Conservation (phyloP, 2,329 filamentous ascomycete species). For the Fusarium nurragi region DNA sequence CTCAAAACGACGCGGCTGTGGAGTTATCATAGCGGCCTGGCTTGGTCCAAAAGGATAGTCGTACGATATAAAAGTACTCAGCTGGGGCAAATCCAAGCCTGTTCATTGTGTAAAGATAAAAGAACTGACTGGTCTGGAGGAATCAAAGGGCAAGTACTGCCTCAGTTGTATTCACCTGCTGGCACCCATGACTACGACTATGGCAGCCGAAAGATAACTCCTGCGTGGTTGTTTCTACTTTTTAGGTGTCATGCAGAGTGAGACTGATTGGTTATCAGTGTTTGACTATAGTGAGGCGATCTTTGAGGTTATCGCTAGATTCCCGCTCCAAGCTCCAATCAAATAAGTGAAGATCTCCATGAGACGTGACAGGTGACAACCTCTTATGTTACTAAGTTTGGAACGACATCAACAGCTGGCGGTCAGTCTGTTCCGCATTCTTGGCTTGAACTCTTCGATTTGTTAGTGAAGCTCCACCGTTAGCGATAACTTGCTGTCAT, state of each 20-base stretch:
- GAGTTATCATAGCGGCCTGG: constrained; percentile 11
- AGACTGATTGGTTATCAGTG: not conserved
- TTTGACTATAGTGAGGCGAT: not conserved
- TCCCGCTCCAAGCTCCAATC: not conserved
- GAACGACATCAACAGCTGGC: constrained; percentile 20
- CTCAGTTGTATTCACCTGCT: not conserved
- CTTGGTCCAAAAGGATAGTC: not conserved
- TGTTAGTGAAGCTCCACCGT: not conserved
- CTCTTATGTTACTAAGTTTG: not conserved
- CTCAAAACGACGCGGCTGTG: not conserved
- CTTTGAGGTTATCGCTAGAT: constrained; percentile 1
- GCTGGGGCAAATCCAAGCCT: not conserved
- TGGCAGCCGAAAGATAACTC: too few relatives aligned
- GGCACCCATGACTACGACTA: not conserved
- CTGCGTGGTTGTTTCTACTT: not conserved
- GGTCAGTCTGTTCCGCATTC: not conserved
- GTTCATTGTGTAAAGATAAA: not conserved
- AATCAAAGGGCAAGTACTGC: not conserved
- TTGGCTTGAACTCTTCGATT: not conserved
- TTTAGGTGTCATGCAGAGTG: not conserved
- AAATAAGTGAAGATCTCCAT: not conserved
- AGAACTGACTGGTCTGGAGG: too few relatives aligned
- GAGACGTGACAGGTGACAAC: not conserved
- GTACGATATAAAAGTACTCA: too few relatives aligned
- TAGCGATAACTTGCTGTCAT: not conserved